Evolutionary conservation across 306 rosid genomes (phyloP), one percentile per base, ranked within the genome.

Genomic region (Echinosophora koreensis): DNA sequence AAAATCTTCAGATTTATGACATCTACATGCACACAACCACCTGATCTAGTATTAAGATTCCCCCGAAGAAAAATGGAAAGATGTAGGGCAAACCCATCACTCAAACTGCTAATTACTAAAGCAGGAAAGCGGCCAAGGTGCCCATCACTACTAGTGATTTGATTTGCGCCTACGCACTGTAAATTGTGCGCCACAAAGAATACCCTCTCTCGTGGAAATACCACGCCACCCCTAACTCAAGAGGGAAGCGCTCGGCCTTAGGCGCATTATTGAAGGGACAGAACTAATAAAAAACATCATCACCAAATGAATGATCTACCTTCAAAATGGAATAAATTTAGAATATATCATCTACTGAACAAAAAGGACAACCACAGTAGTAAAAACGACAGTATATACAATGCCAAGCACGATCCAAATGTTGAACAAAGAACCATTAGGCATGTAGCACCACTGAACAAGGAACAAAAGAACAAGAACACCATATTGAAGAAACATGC

Each of bases 241-340:
- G 84, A 79, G 81, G 84, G 71, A 79, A 84, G 84, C 81, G 81
- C 86, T 83, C 81, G 83, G 81, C 81, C 87, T 83, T 69, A 64
- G 87, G 84, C 84, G 47, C 74, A 18, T 8, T 4, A 32, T 47
- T 37, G 41, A 37, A 37, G 41, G 41, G 41, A 4, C 7, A 37
- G 7, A 37, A 37, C 41, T 37, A 37, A 37, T 4, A 37, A 4
- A 37, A 3, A 37, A 37, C 41, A 37, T 37, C 41, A 37, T 30
- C 32, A 37, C 7, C 7, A 37, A 4, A 37, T 37, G 41, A 37
- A 37, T 37, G 41, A 37, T 2, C 41, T 37, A 4, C 41, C 41
- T 6, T 37, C 1, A 6, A 37, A 2, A 4, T 0, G 0, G 41
- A 37, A 37, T 37, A 37, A 37, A 37, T 37, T n/a, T n/a, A n/a